A percentile compares a stretch with the other conserved stretches of the same genome.
These are phyloP conservation scores for Dimargaris xerosporica DNA, from an alignment of 192 early-diverging fungal species.

Conservation along the genomic window DNA sequence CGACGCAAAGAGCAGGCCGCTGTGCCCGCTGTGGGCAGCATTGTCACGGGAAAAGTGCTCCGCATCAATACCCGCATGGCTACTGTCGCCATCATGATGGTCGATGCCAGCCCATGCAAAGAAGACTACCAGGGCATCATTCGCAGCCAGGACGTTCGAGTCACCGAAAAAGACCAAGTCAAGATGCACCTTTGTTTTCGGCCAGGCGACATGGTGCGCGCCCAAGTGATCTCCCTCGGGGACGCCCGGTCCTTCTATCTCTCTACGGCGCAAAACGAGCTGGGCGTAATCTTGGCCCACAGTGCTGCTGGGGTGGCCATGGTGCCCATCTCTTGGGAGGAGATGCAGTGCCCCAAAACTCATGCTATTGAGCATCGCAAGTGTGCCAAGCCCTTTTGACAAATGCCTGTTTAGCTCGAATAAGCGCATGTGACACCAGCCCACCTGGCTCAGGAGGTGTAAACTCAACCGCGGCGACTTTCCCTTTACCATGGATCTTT, in stretches of 20 bases:
- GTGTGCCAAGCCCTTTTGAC: slow-evolving; percentile 77
- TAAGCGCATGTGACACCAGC: too few species aligned
- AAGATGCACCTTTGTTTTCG: slow-evolving; percentile 81
- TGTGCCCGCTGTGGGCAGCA: slow-evolving; percentile 58
- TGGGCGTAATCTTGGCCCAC: slow-evolving; percentile 86
- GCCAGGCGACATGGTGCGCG: slow-evolving; percentile 85
- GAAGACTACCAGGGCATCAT: slow-evolving; percentile 88
- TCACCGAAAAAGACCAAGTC: slow-evolving; percentile 88
- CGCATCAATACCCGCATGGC: slow-evolving; percentile 83
- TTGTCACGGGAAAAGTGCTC: slow-evolving; percentile 71
- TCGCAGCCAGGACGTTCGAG: slow-evolving; percentile 82
- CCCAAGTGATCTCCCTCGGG: slow-evolving; percentile 79
- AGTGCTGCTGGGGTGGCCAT: slow-evolving; percentile 67
- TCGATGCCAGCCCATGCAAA: slow-evolving; percentile 54
- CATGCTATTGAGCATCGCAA: slow-evolving; percentile 73
- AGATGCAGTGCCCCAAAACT: slow-evolving; percentile 95
- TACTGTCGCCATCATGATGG: slow-evolving; percentile 81
- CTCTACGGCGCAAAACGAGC: slow-evolving; percentile 82
- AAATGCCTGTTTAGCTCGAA: neutral
- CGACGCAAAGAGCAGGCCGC: slow-evolving; percentile 47
- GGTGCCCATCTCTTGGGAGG: slow-evolving; percentile 93
- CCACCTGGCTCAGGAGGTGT: too few species aligned
- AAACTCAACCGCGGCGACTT: too few species aligned
- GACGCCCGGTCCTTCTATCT: slow-evolving; percentile 82
- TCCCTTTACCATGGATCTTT: too few species aligned